Conservation (phyloP, 768 basidiomycete species). For the Boletus vermiculosoides region DNA sequence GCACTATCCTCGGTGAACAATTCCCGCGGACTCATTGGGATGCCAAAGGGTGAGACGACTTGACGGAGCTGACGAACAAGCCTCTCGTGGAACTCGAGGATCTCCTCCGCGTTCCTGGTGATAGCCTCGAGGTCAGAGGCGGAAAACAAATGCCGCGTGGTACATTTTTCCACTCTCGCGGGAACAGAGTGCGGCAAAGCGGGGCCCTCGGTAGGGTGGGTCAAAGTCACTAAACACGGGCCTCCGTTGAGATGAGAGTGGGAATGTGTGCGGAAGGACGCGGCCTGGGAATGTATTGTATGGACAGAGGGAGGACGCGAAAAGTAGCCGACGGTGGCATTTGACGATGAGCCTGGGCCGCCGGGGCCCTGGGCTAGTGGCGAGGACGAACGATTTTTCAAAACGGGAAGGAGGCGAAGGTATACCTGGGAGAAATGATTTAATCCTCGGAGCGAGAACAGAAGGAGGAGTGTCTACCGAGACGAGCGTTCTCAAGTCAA, state of each 20-base stretch:
- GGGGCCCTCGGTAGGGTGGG: slow-evolving; percentile 18
- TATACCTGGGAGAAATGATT: slow-evolving; percentile 50
- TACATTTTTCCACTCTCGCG: slow-evolving; percentile 32
- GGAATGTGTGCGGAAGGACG: slow-evolving; percentile 45
- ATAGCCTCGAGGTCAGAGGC: slow-evolving; percentile 56
- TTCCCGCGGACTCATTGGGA: slow-evolving; percentile 36
- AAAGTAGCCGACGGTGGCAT: slow-evolving; percentile 29
- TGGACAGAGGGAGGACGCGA: slow-evolving; percentile 41
- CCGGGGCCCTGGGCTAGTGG: slow-evolving; percentile 12
- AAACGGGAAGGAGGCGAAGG: slow-evolving; percentile 53
- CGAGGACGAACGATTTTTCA: slow-evolving; percentile 34
- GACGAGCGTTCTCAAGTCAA: slow-evolving; percentile 75
- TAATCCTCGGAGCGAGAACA: background rate
- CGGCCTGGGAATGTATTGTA: slow-evolving; percentile 42
- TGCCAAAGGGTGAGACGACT: slow-evolving; percentile 52
- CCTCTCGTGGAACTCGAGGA: slow-evolving; percentile 66
- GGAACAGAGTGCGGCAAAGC: slow-evolving; percentile 10
- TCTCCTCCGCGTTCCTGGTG: slow-evolving; percentile 64
- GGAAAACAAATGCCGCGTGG: slow-evolving; percentile 53
- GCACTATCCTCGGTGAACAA: slow-evolving; percentile 9
- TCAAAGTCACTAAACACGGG: slow-evolving; percentile 11
- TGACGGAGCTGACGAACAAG: slow-evolving; percentile 56
- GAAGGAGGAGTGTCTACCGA: slow-evolving; percentile 47
- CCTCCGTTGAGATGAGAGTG: slow-evolving; percentile 35
- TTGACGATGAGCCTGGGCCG: slow-evolving; percentile 23